Evolutionary conservation across 169 alveolate genomes (phyloP).

Genomic region (Sarcocystis neurona): DNA sequence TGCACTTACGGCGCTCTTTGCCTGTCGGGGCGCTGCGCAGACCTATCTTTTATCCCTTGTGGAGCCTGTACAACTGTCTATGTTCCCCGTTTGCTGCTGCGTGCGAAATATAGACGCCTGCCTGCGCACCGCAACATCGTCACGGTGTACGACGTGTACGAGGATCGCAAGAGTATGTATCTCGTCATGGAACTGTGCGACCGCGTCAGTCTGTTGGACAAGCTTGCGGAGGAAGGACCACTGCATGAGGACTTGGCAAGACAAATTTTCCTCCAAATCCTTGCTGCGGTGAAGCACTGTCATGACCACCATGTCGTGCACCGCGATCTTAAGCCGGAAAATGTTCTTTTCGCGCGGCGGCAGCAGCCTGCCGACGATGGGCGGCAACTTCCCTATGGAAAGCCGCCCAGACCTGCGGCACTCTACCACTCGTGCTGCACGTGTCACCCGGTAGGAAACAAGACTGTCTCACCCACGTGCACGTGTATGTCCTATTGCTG

Average conservation of each 20-base stretch:
- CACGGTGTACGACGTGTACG: constrained; percentile 50
- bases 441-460: too few relatives aligned
- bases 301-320: constrained; percentile 63
- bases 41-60: not conserved
- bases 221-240: constrained; percentile 48
- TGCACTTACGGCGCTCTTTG: too few relatives aligned
- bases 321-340: constrained; percentile 66
- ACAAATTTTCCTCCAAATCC: constrained; percentile 42
- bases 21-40: too few relatives aligned
- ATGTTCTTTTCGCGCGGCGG: constrained; percentile 46
- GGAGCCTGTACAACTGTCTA: not conserved
- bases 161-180: constrained; percentile 48
- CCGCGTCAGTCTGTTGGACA: constrained; percentile 40
- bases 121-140: constrained; percentile 53
- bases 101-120: constrained; percentile 38
- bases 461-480: too few relatives aligned
- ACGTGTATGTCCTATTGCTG: too few relatives aligned
- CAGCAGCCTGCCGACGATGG: not conserved
- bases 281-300: constrained; percentile 65
- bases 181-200: constrained; percentile 61
- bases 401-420: too few relatives aligned
- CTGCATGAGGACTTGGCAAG: constrained; percentile 54
- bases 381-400: not conserved
- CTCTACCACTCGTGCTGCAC: too few relatives aligned
- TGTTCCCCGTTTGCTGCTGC: not conserved